Base-by-base conservation (phyloP, 2,329 filamentous ascomycete species). In the Alternaria postmessia region DNA sequence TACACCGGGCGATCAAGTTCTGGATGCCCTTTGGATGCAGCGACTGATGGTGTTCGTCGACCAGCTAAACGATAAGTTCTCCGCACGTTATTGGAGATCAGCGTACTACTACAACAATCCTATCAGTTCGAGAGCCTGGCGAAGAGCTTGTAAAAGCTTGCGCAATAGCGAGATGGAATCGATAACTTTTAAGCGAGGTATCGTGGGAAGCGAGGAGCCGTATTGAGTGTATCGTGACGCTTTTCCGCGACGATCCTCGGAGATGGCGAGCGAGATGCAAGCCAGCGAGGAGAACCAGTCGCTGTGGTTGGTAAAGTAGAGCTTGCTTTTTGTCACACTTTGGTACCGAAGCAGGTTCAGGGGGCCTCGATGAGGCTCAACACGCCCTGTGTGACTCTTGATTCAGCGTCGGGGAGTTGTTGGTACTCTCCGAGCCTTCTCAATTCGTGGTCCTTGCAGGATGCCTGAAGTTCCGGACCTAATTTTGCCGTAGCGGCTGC, bases 291-390 rank as follows among this genome's bases (percentile, higher is more conserved):
- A 39, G 44, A 34, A 34, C 34, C 32, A 59, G 51, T 53, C 51
- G 48, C 51, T 26, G 55, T 41, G 32, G 34, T 47, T 32, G 41
- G 28, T 51, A 20, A 26, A 46, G 24, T 28, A 38, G 28, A 38
- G 16, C 48, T 39, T 57, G 57, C 41, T 20, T 47, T 57, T 57
- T 39, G 43, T 57, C 61, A 59, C 54, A 36, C 26, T 16, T 20
- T 34, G 43, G 51, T 49, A 62, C 54, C 57, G 53, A 49, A 7
- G 30, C 26, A 42, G 57, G 14, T 32, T 47, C 39, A 42, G 52
- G 38, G 53, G 59, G 62, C 34, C 53, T 62, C 39, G 14, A 54
- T 54, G 57, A 66, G 64, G 59, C 64, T 65, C 62, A 53, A 60
- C 32, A 48, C 53, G 56, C 6, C 47, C 41, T 54, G 32, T 49